phyloP scores from a whole-genome alignment of 2,329 filamentous ascomycete genomes.

The Purpureocillium lavendulum region DNA sequence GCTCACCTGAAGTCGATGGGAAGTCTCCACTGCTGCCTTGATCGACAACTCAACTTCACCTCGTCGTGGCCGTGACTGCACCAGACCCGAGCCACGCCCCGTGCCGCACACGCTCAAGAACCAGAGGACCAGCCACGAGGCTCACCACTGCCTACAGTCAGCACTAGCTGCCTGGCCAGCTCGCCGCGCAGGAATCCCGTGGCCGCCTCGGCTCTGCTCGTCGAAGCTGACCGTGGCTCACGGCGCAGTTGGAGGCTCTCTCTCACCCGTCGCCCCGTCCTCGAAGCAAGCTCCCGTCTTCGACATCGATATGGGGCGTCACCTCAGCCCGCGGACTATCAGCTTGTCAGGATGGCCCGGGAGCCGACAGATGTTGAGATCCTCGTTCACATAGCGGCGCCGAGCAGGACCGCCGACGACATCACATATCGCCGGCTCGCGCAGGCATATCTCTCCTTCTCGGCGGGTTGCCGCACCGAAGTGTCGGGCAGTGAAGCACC shows the following conservation, averaged over 20 bases:
- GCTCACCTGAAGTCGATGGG: no score
- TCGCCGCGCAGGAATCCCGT: background rate
- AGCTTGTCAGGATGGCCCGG: conserved; percentile 14
- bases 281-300: background rate
- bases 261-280: no score
- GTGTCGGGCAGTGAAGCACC: background rate
- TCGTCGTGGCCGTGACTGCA: no score
- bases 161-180: background rate
- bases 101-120: no score
- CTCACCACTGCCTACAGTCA: background rate
- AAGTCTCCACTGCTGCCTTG: no score
- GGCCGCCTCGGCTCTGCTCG: no score
- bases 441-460: conserved; percentile 41
- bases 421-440: conserved; percentile 39
- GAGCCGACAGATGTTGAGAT: conserved; percentile 36
- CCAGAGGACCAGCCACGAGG: no score
- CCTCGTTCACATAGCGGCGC: conserved; percentile 46
- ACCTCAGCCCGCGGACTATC: background rate
- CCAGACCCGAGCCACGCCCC: no score
- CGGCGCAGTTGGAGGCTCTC: no score
- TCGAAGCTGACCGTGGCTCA: no score
- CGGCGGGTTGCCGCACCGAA: conserved; percentile 16
- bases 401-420: conserved; percentile 40
- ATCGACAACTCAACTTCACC: no score
- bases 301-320: conserved; percentile 3